A percentile compares a stretch with the other conserved stretches of the same genome.
Evolutionary conservation across 176 grass and related monocot genomes (phyloP).

Genomic region (Aegilops sharonensis): DNA sequence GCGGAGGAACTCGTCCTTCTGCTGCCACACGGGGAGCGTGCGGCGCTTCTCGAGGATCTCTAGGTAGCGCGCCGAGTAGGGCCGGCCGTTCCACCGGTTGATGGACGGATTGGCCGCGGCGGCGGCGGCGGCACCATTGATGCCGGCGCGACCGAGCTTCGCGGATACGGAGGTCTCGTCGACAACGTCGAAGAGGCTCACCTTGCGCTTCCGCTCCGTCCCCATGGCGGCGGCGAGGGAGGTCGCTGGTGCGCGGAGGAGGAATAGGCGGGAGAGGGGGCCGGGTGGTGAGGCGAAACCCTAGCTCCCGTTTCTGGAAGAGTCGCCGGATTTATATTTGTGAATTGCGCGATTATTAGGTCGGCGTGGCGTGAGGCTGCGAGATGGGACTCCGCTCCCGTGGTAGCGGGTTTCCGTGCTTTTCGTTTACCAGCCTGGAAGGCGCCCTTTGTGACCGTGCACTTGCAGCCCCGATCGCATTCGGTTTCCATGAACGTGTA

Average conservation of each 20-base stretch:
- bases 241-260: neutral
- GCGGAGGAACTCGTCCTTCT: slow-evolving; percentile 89
- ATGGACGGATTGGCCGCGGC: slow-evolving; percentile 38
- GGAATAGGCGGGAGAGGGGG: slow-evolving; percentile 5
- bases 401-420: neutral
- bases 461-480: neutral
- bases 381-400: neutral
- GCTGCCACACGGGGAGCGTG: slow-evolving; percentile 93
- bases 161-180: slow-evolving; percentile 71
- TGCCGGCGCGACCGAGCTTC: slow-evolving; percentile 49
- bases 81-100: slow-evolving; percentile 82
- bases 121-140: slow-evolving; percentile 30
- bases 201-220: slow-evolving; percentile 95
- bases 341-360: neutral
- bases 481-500: neutral
- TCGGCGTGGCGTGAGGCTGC: slow-evolving; percentile 15
- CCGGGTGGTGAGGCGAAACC: slow-evolving; percentile 41
- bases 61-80: slow-evolving; percentile 65
- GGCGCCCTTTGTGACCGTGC: too few species aligned
- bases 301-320: slow-evolving; percentile 43
- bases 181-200: slow-evolving; percentile 95
- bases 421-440: neutral
- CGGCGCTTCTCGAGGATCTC: slow-evolving; percentile 93
- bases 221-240: slow-evolving; percentile 44
- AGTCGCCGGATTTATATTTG: slow-evolving; percentile 42